These are phyloP conservation scores for Phyllosticta paracitricarpa DNA, from an alignment of 2,329 filamentous ascomycete species.

Conservation along the genomic window DNA sequence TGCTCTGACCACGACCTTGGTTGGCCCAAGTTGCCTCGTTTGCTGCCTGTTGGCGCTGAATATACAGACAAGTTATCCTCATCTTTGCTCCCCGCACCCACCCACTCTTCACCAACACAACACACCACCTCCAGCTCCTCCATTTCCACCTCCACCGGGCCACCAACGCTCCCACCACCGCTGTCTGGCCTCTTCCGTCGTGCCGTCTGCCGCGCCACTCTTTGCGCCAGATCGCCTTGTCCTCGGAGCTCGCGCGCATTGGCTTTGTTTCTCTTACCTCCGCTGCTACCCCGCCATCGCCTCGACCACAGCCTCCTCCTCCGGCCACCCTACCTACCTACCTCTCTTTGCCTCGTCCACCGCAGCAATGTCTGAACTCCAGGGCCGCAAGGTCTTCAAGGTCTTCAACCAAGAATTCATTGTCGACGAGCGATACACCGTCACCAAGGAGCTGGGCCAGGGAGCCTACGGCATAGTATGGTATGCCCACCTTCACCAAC, in stretches of 20 bases:
- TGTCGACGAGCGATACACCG: slow-evolving; percentile 94
- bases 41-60: not conserved
- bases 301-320: not conserved
- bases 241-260: not conserved
- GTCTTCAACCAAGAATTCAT: slow-evolving; percentile 99
- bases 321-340: not conserved
- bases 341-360: not conserved
- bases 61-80: not conserved
- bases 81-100: not conserved
- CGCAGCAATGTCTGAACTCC: slow-evolving; percentile 47
- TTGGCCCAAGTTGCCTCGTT: not conserved
- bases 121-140: not conserved
- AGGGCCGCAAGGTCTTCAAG: slow-evolving; percentile 88
- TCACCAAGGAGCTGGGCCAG: slow-evolving; percentile 97
- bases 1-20: no score
- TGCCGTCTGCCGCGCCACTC: not conserved
- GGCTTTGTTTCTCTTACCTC: not conserved
- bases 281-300: not conserved
- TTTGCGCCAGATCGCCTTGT: not conserved
- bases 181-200: not conserved
- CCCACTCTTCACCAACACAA: not conserved
- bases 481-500: slow-evolving; percentile 42
- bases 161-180: not conserved
- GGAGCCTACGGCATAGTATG: slow-evolving; percentile 98
- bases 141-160: not conserved